Evolutionary conservation across 73 alveolate genomes (phyloP).

Genomic region (Paramecium biaurelia): DNA sequence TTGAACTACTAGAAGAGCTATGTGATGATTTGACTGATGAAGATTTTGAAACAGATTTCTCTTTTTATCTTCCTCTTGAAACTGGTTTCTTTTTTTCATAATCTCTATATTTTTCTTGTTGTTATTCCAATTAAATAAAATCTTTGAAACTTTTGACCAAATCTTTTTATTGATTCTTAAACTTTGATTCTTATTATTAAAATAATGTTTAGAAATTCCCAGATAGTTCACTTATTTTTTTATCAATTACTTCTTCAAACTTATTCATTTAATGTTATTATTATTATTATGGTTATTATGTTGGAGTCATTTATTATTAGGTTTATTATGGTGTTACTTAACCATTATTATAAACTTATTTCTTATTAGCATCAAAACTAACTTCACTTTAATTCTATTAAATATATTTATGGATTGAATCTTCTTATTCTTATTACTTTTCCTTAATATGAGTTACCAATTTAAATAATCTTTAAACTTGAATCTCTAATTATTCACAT

Average conservation of each 20-base stretch:
- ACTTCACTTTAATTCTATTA: slow-evolving; percentile 1
- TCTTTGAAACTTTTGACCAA: neutral
- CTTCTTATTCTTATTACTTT: neutral
- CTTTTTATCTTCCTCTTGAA: slow-evolving; percentile 14
- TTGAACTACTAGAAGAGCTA: slow-evolving; percentile 27
- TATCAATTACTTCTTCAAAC: slow-evolving; percentile 20
- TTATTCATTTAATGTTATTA: neutral
- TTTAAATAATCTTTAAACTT: neutral
- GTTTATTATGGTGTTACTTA: neutral
- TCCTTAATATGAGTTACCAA: neutral
- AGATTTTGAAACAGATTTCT: neutral
- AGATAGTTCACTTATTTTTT: slow-evolving; percentile 12
- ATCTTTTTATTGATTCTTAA: slow-evolving; percentile 1
- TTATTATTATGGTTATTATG: neutral
- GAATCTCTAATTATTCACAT: neutral
- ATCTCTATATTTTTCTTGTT: neutral
- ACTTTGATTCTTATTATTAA: slow-evolving; percentile 16
- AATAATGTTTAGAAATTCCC: neutral
- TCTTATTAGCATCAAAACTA: neutral
- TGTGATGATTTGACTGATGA: neutral
- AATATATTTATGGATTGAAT: neutral
- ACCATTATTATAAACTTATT: neutral
- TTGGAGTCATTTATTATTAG: neutral
- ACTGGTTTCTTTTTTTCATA: neutral
- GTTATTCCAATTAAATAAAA: neutral